These are phyloP conservation scores for Leptographium galeiforme DNA, from an alignment of 2,329 filamentous ascomycete species.

Conservation along the genomic window DNA sequence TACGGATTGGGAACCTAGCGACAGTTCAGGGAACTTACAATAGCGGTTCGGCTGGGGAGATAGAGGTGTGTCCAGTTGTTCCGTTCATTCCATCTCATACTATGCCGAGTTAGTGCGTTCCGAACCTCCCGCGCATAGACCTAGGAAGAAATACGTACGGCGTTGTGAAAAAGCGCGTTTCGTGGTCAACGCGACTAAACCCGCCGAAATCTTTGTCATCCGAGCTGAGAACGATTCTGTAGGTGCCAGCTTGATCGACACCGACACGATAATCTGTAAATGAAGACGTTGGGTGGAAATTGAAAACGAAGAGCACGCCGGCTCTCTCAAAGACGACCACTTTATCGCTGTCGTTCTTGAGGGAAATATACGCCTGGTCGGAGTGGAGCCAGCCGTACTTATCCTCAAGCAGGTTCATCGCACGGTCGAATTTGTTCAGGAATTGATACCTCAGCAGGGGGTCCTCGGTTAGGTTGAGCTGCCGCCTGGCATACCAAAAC, in stretches of 20 bases:
- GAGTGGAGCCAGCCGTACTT: constrained; percentile 86
- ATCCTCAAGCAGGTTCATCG: constrained; percentile 78
- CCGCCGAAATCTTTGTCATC: constrained; percentile 71
- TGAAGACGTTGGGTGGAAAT: constrained; percentile 76
- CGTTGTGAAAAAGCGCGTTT: constrained; percentile 85
- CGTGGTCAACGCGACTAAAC: constrained; percentile 60
- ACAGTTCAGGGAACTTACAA: constrained; percentile 42
- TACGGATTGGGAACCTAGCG: neutral
- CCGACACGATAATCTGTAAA: constrained; percentile 90
- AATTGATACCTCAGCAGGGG: constrained; percentile 72
- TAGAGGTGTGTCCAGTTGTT: constrained; percentile 91
- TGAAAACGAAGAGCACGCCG: constrained; percentile 86
- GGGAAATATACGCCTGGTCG: constrained; percentile 76
- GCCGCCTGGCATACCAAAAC: constrained; percentile 86
- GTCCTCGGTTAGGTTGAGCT: constrained; percentile 88
- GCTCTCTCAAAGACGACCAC: constrained; percentile 90
- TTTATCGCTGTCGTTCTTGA: constrained; percentile 91
- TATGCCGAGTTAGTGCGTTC: constrained; percentile 4
- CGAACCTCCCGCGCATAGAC: neutral
- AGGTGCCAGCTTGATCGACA: constrained; percentile 72
- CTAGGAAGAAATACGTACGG: constrained; percentile 23
- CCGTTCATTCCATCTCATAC: constrained; percentile 73
- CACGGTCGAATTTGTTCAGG: constrained; percentile 84
- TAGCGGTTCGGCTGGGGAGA: constrained; percentile 66
- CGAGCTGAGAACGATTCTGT: constrained; percentile 71